phyloP scores from a whole-genome alignment of 208 protist species.

The Trypanosoma congolense region DNA sequence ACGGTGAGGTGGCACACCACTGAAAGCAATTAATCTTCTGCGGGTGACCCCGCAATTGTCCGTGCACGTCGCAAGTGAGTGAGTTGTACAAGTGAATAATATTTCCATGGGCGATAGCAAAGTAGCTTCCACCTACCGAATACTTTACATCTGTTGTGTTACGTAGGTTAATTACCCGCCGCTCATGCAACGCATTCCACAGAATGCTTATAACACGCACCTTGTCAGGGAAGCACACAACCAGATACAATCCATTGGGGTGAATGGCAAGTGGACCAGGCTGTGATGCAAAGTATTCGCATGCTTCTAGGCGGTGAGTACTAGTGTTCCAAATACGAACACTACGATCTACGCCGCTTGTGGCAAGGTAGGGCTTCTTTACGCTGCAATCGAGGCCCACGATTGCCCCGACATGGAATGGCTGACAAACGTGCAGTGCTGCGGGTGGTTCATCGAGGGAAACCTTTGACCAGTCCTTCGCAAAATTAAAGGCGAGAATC shows the following conservation, averaged over 20 bases:
- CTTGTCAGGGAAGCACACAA: conserved; percentile 93
- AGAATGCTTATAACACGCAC: conserved; percentile 93
- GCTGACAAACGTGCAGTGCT: conserved; percentile 51
- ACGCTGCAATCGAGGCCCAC: conserved; percentile 91
- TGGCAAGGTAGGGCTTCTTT: conserved; percentile 93
- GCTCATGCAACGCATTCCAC: conserved; percentile 88
- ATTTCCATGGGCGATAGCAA: conserved; percentile 91
- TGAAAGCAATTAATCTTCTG: conserved; percentile 84
- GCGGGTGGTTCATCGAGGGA: conserved; percentile 22
- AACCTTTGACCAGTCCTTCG: conserved; percentile 35
- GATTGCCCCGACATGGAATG: conserved; percentile 81
- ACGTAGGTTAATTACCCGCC: conserved; percentile 85
- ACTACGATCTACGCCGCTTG: conserved; percentile 87
- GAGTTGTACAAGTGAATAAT: conserved; percentile 92
- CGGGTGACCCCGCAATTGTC: conserved; percentile 91
- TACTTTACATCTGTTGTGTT: conserved; percentile 87
- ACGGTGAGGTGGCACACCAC: conserved; percentile 77
- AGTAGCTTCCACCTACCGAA: conserved; percentile 91
- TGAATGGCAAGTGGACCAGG: conserved; percentile 91
- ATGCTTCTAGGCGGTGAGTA: conserved; percentile 84
- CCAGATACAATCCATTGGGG: conserved; percentile 90
- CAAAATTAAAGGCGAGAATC: conserved; percentile 61
- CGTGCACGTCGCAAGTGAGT: conserved; percentile 89
- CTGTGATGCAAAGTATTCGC: conserved; percentile 80
- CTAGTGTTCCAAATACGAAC: conserved; percentile 95